Evolutionary conservation across 257 asterid genomes (phyloP).

Genomic region (Forsythia suspensa): DNA sequence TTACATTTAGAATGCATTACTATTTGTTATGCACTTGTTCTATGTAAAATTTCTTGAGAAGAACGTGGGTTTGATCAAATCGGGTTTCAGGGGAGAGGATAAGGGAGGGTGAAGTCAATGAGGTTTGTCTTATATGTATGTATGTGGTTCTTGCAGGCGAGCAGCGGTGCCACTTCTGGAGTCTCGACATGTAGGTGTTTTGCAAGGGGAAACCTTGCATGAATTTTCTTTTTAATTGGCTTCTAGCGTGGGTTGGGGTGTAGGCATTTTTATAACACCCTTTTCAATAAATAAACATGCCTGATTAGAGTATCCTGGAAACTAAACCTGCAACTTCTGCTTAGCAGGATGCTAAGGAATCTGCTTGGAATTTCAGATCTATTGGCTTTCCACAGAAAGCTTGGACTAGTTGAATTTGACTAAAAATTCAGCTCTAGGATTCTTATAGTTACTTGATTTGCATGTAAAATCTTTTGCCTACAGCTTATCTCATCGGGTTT

Average conservation of each 20-base stretch:
- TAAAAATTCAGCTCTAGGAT: not conserved
- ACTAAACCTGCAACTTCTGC: constrained; percentile 16
- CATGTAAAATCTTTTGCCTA: constrained; percentile 1
- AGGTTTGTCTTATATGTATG: constrained; percentile 90
- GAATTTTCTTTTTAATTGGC: constrained; percentile 35
- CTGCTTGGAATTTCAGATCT: constrained; percentile 23
- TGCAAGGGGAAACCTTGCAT: constrained; percentile 84
- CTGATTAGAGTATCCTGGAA: constrained; percentile 15
- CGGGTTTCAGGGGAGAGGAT: constrained; percentile 57
- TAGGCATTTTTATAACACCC: constrained; percentile 22
- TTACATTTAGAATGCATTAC: constrained; percentile 19
- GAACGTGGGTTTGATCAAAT: constrained; percentile 32
- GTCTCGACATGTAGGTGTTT: constrained; percentile 98
- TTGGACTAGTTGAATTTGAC: not conserved
- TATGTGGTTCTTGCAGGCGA: constrained; percentile 97
- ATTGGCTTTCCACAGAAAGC: constrained; percentile 10
- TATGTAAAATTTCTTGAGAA: constrained; percentile 21
- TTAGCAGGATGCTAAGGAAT: constrained; percentile 18
- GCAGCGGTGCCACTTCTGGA: constrained; percentile 88
- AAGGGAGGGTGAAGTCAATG: constrained; percentile 65
- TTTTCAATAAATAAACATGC: constrained; percentile 2
- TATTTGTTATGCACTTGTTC: constrained; percentile 11
- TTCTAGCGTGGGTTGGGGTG: constrained; percentile 63
- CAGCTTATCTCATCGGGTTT: constrained; percentile 42
- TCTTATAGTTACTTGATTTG: constrained; percentile 9